Conservation (phyloP, 345 rosid species). For the Lenwebbia sp. region DNA sequence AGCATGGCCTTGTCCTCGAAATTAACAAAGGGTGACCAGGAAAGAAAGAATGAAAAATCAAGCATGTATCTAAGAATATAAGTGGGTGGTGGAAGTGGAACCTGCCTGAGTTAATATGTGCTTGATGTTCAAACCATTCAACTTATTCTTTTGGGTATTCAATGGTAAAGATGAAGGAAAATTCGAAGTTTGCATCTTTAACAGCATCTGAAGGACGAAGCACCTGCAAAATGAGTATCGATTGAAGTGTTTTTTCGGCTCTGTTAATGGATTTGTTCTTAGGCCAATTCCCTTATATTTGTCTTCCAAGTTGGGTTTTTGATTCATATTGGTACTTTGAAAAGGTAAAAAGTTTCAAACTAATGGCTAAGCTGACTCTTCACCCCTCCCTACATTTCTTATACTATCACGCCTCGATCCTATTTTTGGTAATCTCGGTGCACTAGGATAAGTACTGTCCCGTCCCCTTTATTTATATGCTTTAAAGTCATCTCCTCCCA, state of each 20-base stretch:
- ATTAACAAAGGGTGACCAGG: background rate
- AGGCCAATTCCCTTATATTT: background rate
- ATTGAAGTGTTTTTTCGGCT: background rate
- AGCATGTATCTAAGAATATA: background rate
- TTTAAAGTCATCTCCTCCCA: background rate
- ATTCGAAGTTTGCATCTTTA: background rate
- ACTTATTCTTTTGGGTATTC: background rate
- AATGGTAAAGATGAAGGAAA: background rate
- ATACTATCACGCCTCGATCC: background rate
- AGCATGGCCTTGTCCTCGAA: background rate
- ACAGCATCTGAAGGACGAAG: background rate
- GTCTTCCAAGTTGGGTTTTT: background rate
- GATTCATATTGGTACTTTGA: background rate
- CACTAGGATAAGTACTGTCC: background rate
- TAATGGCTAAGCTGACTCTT: background rate
- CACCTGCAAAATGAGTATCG: background rate
- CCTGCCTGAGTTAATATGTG: background rate
- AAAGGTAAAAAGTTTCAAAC: background rate
- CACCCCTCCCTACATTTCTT: background rate
- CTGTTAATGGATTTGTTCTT: background rate
- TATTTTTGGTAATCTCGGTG: background rate
- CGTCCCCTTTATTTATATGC: background rate
- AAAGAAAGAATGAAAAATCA: background rate
- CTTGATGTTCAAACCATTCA: background rate
- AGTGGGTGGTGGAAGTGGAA: background rate